phyloP scores from a whole-genome alignment of 2,329 filamentous ascomycete species.

The Fusarium robinianum region DNA sequence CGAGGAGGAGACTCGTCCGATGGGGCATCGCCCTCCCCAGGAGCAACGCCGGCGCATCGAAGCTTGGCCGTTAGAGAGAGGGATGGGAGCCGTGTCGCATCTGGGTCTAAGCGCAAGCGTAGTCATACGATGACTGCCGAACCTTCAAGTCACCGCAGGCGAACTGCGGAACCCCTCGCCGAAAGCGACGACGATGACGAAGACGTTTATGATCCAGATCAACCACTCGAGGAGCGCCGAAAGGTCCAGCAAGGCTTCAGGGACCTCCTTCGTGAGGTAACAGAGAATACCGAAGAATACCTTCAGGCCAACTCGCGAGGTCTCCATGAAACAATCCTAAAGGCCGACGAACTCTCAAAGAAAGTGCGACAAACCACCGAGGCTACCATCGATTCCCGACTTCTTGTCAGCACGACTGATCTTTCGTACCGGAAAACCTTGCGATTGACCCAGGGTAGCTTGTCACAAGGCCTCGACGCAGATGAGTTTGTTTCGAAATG shows the following conservation, averaged over 20 bases:
- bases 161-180: constrained; percentile 31
- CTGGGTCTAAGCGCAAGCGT: constrained; percentile 42
- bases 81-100: constrained; percentile 25
- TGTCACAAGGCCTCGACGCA: constrained; percentile 77
- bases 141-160: constrained; percentile 30
- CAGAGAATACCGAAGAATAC: constrained; percentile 75
- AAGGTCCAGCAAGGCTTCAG: constrained; percentile 71
- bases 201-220: constrained; percentile 78
- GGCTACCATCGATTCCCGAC: constrained; percentile 85
- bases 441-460: constrained; percentile 73
- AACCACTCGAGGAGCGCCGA: constrained; percentile 74
- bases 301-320: constrained; percentile 67
- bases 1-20: constrained; percentile 26
- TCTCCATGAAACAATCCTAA: constrained; percentile 66
- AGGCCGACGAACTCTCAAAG: constrained; percentile 67
- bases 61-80: constrained; percentile 36
- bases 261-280: constrained; percentile 61
- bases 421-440: constrained; percentile 78
- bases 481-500: constrained; percentile 93
- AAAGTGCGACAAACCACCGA: constrained; percentile 86
- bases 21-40: constrained; percentile 28
- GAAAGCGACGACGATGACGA: constrained; percentile 27
- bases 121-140: constrained; percentile 31
- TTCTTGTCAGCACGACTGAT: constrained; percentile 81
- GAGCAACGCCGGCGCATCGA: constrained; percentile 26